These are phyloP conservation scores for Achaetomiella virescens DNA, from an alignment of 495 filamentous ascomycete genomes.

Conservation along the genomic window DNA sequence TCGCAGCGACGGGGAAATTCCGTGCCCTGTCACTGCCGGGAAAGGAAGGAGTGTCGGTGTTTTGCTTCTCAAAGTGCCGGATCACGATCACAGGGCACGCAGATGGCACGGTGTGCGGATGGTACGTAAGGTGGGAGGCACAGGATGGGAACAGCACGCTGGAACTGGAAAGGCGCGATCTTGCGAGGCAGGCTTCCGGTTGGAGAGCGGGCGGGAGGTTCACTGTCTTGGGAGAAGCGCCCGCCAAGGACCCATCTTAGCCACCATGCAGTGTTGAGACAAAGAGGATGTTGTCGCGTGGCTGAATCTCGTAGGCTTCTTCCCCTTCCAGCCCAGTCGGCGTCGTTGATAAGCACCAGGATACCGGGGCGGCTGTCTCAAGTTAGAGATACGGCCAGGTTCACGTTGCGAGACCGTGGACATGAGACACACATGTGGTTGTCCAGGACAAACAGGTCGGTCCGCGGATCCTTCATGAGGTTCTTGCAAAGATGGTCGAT, in stretches of 20 bases:
- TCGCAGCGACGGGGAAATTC: no score
- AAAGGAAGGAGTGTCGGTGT: no score
- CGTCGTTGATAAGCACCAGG: constrained; percentile 93
- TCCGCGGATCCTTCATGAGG: constrained; percentile 76
- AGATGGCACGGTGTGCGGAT: no score
- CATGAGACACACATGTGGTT: constrained; percentile 66
- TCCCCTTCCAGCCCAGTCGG: constrained; percentile 96
- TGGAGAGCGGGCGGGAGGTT: neutral
- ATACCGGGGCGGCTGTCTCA: constrained; percentile 83
- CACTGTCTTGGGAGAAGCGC: no score
- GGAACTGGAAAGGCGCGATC: no score
- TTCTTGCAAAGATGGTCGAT: constrained; percentile 75
- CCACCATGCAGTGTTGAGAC: constrained; percentile 97
- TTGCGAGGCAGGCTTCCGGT: neutral
- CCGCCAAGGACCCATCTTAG: constrained; percentile 29
- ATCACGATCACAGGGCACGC: no score
- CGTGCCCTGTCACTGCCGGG: no score
- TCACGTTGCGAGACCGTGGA: neutral
- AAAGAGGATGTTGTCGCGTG: constrained; percentile 84
- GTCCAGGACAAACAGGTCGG: constrained; percentile 85
- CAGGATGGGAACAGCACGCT: no score
- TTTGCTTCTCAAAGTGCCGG: no score
- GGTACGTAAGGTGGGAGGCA: no score
- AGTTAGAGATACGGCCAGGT: neutral
- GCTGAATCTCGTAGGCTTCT: constrained; percentile 75